Base-by-base conservation (phyloP, 2,329 filamentous ascomycete species). In the Madurella mycetomatis region DNA sequence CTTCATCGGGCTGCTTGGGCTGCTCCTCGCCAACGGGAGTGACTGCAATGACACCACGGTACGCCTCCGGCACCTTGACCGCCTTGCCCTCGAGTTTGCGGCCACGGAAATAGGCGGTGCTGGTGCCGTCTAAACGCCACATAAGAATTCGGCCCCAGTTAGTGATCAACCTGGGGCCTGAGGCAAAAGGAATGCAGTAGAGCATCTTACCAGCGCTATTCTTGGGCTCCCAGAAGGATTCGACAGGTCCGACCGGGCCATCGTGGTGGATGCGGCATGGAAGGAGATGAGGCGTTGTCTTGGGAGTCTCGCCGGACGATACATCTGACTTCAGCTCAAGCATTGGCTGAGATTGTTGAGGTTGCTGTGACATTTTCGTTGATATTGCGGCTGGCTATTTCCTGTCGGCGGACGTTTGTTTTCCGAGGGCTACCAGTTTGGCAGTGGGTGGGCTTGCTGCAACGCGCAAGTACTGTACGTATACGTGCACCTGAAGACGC, bases 181-280 rank as follows among this genome's bases (percentile, higher is more conserved):
- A 17, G 19, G 13, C 13, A 45, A 44, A 8, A 32, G 16, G 17
- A 19, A 31, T 25, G 25, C 7, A 7, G 18, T 13, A 1, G 37
- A 18, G 4, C 8, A 31, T 12, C 48, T 47, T 57, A 66, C 66
- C 64, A 40, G 59, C 43, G 42, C 46, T 50, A 18, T 54, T 39
- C 9, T 66, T 70, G 0, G 89, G 87, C 5, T 73, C 77, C 90
- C 91, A 96, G 67, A 89, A 90, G 42, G 83, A 75, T 18, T 80
- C 70, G 5, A 80, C 74, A 1, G 83, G 75, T 48, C 84, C 80
- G 51, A 92, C 76, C 1, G 84, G 77, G 1, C 92, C 92, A 62
- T 88, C 83, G 69, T 95, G 86, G 64, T 92, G 80, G 65, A 96
- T 83, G 51, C 83, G 82, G 64, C 89, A 94, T 3, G 92, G 91